phyloP scores from a whole-genome alignment of 768 basidiomycete genomes.

The Suillus weaverae region DNA sequence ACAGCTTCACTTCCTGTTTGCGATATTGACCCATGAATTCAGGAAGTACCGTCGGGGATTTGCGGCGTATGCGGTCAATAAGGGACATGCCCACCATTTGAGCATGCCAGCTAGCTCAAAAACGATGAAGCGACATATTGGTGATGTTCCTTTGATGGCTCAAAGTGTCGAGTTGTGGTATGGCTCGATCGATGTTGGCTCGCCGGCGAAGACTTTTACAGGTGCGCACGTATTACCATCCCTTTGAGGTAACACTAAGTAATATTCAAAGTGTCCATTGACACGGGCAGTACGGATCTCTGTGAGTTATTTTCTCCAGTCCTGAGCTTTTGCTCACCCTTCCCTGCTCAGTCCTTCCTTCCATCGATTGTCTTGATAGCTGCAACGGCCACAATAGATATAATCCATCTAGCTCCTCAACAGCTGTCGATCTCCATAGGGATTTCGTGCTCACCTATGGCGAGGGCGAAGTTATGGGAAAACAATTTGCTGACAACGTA shows the following conservation, averaged over 20 bases:
- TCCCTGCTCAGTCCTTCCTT: constrained; percentile 45
- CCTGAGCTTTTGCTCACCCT: neutral
- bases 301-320: constrained; percentile 11
- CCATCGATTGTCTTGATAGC: constrained; percentile 22
- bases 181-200: constrained; percentile 48
- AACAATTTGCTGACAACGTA: constrained; percentile 44
- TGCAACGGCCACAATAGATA: constrained; percentile 37
- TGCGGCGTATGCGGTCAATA: constrained; percentile 45
- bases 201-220: constrained; percentile 42
- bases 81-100: constrained; percentile 40
- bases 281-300: constrained; percentile 52
- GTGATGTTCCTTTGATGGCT: constrained; percentile 35
- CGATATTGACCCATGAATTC: neutral
- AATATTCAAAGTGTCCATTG: constrained; percentile 41
- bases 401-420: constrained; percentile 31
- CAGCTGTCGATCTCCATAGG: constrained; percentile 27
- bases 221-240: constrained; percentile 28
- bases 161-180: constrained; percentile 44
- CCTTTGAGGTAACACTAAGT: neutral
- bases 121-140: constrained; percentile 28
- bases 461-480: constrained; percentile 40
- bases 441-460: constrained; percentile 38
- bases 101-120: constrained; percentile 9
- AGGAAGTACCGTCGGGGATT: constrained; percentile 49
- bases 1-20: neutral